phyloP scores from a whole-genome alignment of 805 yeast genomes.

The Lipomyces sp. region DNA sequence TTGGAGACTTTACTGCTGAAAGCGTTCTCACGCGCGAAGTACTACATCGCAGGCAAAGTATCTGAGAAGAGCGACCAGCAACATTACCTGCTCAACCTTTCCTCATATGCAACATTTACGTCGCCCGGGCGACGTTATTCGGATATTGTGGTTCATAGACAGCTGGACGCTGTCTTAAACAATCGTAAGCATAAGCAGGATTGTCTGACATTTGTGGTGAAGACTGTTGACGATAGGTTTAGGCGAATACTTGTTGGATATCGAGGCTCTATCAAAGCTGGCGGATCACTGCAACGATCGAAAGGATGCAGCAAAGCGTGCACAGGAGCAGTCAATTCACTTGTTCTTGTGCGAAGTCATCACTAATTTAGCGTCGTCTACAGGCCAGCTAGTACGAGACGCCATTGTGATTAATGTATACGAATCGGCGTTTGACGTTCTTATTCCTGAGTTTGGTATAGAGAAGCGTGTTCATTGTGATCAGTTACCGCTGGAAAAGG shows the following conservation, averaged over 20 bases:
- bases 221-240: neutral
- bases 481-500: slow-evolving; percentile 88
- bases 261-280: slow-evolving; percentile 68
- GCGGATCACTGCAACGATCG: slow-evolving; percentile 95
- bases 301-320: slow-evolving; percentile 89
- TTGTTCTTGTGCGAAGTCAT: slow-evolving; percentile 81
- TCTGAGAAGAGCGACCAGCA: slow-evolving; percentile 76
- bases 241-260: slow-evolving; percentile 46
- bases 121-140: slow-evolving; percentile 91
- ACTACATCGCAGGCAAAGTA: slow-evolving; percentile 79
- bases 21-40: slow-evolving; percentile 83
- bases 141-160: slow-evolving; percentile 91
- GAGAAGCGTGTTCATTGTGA: slow-evolving; percentile 98
- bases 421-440: slow-evolving; percentile 93
- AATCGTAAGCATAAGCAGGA: slow-evolving; percentile 34
- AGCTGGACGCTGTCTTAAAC: slow-evolving; percentile 69
- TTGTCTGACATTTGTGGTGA: slow-evolving; percentile 37
- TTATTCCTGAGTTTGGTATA: slow-evolving; percentile 89
- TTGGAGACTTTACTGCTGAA: slow-evolving; percentile 80
- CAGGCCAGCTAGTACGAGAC: slow-evolving; percentile 82
- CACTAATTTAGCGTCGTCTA: slow-evolving; percentile 67
- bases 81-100: slow-evolving; percentile 80
- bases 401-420: slow-evolving; percentile 91
- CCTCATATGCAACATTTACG: slow-evolving; percentile 91
- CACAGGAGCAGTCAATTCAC: slow-evolving; percentile 95